These are phyloP conservation scores for Candida quercuum DNA, from an alignment of 805 yeast genomes.

Conservation along the genomic window DNA sequence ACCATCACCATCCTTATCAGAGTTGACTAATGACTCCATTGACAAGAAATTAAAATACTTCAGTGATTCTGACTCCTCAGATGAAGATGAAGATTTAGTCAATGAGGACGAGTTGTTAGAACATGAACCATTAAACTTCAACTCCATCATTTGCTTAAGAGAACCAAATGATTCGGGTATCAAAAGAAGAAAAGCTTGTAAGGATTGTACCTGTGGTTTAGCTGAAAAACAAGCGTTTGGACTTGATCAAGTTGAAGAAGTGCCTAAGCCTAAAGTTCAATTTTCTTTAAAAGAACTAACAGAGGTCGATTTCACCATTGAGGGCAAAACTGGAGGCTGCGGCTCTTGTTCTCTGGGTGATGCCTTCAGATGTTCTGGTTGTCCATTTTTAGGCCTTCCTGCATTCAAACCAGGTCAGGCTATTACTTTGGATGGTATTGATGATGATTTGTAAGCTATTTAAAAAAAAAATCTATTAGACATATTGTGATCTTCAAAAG, in stretches of 20 bases:
- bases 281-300: constrained; percentile 67
- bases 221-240: constrained; percentile 79
- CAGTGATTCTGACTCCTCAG: constrained; percentile 11
- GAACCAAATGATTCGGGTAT: constrained; percentile 53
- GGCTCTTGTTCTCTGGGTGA: constrained; percentile 97
- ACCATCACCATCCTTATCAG: constrained; percentile 18
- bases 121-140: constrained; percentile 30
- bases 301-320: constrained; percentile 93
- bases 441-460: constrained; percentile 60
- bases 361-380: constrained; percentile 97
- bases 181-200: constrained; percentile 86
- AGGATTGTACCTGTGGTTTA: constrained; percentile 96
- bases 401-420: constrained; percentile 98
- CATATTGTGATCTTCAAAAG: background rate
- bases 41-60: constrained; percentile 20
- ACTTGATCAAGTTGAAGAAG: constrained; percentile 33
- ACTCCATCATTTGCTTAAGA: constrained; percentile 26
- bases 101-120: constrained; percentile 8
- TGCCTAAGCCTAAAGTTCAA: constrained; percentile 33
- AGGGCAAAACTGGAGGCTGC: constrained; percentile 96
- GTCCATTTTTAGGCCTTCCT: constrained; percentile 95
- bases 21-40: constrained; percentile 9
- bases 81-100: constrained; percentile 30
- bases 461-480: background rate
- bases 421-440: constrained; percentile 66